Evolutionary conservation across 2,329 filamentous ascomycete genomes (phyloP), one percentile per base, ranked within the genome.

Genomic region (Fusarium domesticum): DNA sequence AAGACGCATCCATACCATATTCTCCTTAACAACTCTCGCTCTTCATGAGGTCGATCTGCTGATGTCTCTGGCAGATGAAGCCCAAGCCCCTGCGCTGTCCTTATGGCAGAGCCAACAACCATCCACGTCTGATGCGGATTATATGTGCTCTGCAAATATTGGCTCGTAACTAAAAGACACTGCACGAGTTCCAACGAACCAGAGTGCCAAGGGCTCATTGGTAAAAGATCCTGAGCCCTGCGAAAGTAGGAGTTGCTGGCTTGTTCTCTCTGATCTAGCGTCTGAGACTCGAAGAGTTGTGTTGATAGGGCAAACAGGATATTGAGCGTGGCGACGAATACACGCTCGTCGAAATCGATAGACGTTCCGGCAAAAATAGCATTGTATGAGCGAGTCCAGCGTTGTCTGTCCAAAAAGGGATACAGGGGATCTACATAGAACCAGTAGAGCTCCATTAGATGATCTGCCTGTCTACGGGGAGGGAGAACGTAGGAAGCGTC

Each of bases 111-210:
- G 0, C 73, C 73, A 0, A 72, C 69, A 5, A 72, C 66, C 58
- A 76, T 74, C 74, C 73, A 77, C 2, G 71, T 75, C 44, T 73
- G 69, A 45, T 75, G 70, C 0, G 70, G 67, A 6, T 68, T 67
- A 11, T 72, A 67, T 0, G 73, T 75, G 35, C 73, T 73, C 34
- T 76, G 74, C 0, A 76, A 56, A 45, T 75, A 76, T 35, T 74
- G 73, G 10, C 69, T 70, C 47, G 73, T 72, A 5, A 76, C 58
- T 0, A 77, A 54, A 1, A 76, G 57, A 35, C 69, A 74, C 49
- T 76, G 73, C 1, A 76, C 69, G 1, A 73, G 43, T 34, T 69
- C 70, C 0, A 71, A 51, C 0, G 71, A 75, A 0, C 68, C 69
- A 0, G 65, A 59, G 10, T 73, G 64, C 66, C 71, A 73, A 2